Conservation (phyloP, 306 rosid genomes). For the Fagus sylvatica region DNA sequence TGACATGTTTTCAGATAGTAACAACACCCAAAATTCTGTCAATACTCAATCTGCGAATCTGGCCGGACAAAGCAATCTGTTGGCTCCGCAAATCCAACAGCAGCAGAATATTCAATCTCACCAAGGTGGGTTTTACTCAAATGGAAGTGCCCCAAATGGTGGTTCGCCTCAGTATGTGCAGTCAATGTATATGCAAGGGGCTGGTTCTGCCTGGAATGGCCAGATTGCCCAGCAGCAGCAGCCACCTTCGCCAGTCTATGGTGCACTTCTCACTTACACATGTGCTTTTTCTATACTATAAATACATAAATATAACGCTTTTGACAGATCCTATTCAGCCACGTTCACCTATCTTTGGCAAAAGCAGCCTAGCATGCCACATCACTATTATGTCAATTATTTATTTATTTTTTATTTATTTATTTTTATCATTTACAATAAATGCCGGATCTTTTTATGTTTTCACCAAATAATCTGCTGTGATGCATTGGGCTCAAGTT, state of each 20-base stretch:
- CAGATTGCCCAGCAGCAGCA: constrained; percentile 59
- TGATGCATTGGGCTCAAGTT: constrained; percentile 17
- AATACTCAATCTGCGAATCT: constrained; percentile 49
- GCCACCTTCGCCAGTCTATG: constrained; percentile 67
- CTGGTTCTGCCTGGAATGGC: constrained; percentile 79
- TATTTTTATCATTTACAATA: neutral
- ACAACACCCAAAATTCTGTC: constrained; percentile 38
- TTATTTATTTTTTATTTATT: neutral
- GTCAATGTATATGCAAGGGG: constrained; percentile 52
- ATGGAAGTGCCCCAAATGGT: constrained; percentile 55
- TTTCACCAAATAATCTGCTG: constrained; percentile 8
- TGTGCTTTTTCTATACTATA: constrained; percentile 4
- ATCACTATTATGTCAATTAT: constrained; percentile 7
- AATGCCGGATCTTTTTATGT: constrained; percentile 16
- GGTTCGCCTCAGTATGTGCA: constrained; percentile 71
- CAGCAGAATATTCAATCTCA: constrained; percentile 60
- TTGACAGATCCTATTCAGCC: constrained; percentile 27
- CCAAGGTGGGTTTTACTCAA: constrained; percentile 61
- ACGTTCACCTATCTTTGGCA: constrained; percentile 24
- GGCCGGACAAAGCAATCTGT: constrained; percentile 44
- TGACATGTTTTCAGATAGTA: constrained; percentile 73
- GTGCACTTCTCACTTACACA: constrained; percentile 44
- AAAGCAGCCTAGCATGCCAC: constrained; percentile 8
- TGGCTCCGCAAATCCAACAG: constrained; percentile 52
- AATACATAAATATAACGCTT: neutral